Percentiles rank a stretch among this genome's conserved stretches.
These are phyloP conservation scores for Paralagenidium karlingii DNA, from an alignment of 352 stramenopile genomes.

Conservation along the genomic window DNA sequence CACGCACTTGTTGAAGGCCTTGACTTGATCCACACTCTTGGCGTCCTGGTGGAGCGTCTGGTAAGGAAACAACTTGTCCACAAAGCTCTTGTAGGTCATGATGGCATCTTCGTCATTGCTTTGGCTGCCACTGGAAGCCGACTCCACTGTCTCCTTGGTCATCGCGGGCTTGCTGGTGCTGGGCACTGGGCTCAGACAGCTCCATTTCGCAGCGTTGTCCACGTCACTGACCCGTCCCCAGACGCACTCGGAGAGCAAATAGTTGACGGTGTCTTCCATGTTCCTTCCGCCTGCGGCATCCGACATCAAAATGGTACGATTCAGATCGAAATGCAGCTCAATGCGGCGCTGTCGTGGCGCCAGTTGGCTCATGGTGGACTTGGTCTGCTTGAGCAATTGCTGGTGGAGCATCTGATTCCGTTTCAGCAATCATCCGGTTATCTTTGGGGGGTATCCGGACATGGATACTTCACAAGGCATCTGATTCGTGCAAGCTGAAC, in stretches of 20 bases:
- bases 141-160: background rate
- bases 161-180: background rate
- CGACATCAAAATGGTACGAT: conserved; percentile 84
- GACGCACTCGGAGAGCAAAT: conserved; percentile 69
- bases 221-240: conserved; percentile 43
- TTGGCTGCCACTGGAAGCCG: conserved; percentile 10
- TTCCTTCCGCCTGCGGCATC: conserved; percentile 73
- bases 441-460: too few species aligned
- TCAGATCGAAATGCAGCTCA: conserved; percentile 82
- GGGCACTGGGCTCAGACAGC: too few species aligned
- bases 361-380: background rate
- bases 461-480: too few species aligned
- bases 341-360: conserved; percentile 7
- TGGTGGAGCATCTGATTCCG: too few species aligned
- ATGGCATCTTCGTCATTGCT: conserved; percentile 6
- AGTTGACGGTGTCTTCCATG: conserved; percentile 84
- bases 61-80: conserved; percentile 60
- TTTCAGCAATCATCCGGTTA: too few species aligned
- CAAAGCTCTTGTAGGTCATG: conserved; percentile 78
- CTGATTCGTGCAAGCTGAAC: too few species aligned
- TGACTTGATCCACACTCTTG: conserved; percentile 33
- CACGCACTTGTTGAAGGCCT: conserved; percentile 50
- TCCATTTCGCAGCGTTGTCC: conserved; percentile 11
- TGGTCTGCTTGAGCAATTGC: too few species aligned
- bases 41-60: conserved; percentile 18